Evolutionary conservation across 78 protist genomes (phyloP).

Genomic region (Dictyostelium intermedium): DNA sequence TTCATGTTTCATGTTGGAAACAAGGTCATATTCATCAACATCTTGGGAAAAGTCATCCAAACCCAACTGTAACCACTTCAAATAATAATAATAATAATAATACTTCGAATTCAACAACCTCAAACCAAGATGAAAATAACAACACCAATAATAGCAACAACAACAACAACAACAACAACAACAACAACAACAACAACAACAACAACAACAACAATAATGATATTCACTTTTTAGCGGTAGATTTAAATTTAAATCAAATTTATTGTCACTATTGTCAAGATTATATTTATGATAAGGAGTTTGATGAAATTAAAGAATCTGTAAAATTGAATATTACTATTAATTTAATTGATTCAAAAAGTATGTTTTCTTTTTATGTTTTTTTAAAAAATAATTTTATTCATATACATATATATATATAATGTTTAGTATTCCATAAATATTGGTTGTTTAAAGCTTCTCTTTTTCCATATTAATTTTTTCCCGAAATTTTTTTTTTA

Average conservation of each 20-base stretch:
- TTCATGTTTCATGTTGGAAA: slow-evolving; percentile 32
- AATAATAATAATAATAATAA: neutral
- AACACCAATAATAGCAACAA: neutral
- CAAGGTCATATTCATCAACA: slow-evolving; percentile 19
- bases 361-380: neutral
- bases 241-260: slow-evolving; percentile 12
- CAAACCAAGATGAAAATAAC: neutral
- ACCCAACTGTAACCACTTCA: neutral
- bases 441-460: neutral
- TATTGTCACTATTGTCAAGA: slow-evolving; percentile 70
- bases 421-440: neutral
- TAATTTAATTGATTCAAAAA: neutral
- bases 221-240: slow-evolving; percentile 37
- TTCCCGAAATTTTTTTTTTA: neutral
- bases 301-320: slow-evolving; percentile 8
- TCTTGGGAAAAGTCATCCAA: neutral
- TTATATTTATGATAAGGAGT: slow-evolving; percentile 68
- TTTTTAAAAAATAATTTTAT: neutral
- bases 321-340: neutral
- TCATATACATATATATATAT: neutral
- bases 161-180: neutral
- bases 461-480: neutral
- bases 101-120: neutral
- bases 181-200: neutral
- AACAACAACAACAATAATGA: neutral